These are phyloP conservation scores for Aspergillus coremiiformis DNA, from an alignment of 495 filamentous ascomycete species.

Conservation along the genomic window DNA sequence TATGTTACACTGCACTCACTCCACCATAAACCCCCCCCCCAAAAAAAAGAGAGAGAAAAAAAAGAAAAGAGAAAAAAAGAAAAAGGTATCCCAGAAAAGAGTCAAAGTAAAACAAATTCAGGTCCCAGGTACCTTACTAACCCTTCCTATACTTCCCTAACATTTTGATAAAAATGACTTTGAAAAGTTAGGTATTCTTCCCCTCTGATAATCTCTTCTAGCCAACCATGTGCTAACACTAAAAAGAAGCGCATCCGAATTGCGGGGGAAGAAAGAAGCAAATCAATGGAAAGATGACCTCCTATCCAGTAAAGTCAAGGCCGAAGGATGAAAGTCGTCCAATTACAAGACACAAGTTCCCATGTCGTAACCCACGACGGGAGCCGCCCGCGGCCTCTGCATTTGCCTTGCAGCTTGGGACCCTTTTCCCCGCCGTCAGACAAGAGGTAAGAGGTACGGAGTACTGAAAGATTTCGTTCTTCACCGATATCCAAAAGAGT, in stretches of 20 bases:
- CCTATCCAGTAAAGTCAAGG: conserved; percentile 3
- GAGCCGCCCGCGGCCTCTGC: background rate
- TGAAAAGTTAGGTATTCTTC: background rate
- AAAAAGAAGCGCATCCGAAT: background rate
- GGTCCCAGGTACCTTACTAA: background rate
- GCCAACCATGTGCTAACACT: background rate
- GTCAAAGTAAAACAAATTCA: background rate
- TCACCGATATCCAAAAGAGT: background rate
- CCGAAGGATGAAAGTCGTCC: background rate
- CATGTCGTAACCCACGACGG: conserved; percentile 4
- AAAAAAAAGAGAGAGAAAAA: background rate
- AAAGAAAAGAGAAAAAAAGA: background rate
- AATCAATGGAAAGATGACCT: background rate
- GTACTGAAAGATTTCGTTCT: no score
- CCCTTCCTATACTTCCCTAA: background rate
- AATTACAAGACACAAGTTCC: background rate
- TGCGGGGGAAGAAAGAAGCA: conserved; percentile 2
- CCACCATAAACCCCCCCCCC: background rate
- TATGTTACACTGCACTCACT: conserved; percentile 16
- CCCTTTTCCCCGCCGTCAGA: background rate
- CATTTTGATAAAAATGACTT: background rate
- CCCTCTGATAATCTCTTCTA: background rate
- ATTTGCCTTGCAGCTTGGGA: background rate
- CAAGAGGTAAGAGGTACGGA: background rate
- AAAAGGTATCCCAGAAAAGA: background rate